Evolutionary conservation across 257 asterid genomes (phyloP), one percentile per base, ranked within the genome.

Genomic region (Plantago ovata): DNA sequence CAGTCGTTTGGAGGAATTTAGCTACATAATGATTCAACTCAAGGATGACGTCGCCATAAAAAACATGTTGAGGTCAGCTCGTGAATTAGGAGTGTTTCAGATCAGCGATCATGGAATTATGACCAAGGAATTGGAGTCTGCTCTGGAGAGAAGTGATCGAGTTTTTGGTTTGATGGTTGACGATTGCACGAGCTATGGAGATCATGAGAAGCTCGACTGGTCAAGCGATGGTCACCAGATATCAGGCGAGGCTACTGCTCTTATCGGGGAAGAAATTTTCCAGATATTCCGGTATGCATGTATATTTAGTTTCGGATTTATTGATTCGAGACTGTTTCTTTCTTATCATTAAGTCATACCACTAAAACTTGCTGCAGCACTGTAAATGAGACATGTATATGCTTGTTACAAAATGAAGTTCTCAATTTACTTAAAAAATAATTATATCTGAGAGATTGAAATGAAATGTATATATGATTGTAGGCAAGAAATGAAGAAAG

Each of bases 121-220:
- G n/a, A 18, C 70, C 18, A 77, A 79, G 62, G 82, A 69, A 42
- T 53, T 83, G 53, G 71, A 72, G 65, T 38, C 64, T 11, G 68
- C 63, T 22, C 39, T 80, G 61, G 64, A 33, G 38, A 63, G 69
- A 21, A 18, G 79, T 33, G 83, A 78, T 2, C 64, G 77, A 64
- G 64, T 83, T 46, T 82, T 78, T 18, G 71, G 81, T 36, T 48
- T 66, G 39, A 69, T 71, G 63, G 65, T 65, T 7, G 62, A 64
- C 16, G 61, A 66, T 63, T 69, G 75, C 65, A 48, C 65, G 47
- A 53, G 68, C 7, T 74, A 62, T 38, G 79, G 76, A 21, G 73
- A 80, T 70, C 78, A 70, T 63, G 84, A 79, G 66, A 76, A 60
- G 70, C 41, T 82, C 22, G 56, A 64, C 24, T 84, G 86, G 83